Evolutionary conservation across 495 filamentous ascomycete species (phyloP), one percentile per base, ranked within the genome.

Genomic region (Xylaria cubensis): DNA sequence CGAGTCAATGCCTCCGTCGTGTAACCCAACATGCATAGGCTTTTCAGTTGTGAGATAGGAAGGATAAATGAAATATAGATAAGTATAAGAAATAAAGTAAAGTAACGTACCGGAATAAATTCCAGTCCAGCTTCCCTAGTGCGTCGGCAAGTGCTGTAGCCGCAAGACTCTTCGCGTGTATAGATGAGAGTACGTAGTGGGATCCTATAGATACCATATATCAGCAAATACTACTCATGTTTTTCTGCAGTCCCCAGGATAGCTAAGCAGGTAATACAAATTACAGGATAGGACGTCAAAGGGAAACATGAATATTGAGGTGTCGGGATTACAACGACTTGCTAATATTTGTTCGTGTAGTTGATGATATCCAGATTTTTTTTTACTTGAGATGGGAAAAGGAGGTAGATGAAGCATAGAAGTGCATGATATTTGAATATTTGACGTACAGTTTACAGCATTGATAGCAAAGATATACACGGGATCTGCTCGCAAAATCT

Each of bases 371-470:
- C n/a, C 50, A 21, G 10, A 26, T 26, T 2, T 53, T 53, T 53
- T 12, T 53, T 1, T 9, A n/a, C n/a, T 51, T 53, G 50, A 26
- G 21, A 13, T 26, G 50, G 21, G 50, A 8, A 26, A 53, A 13
- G 21, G 10, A 26, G 50, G 21, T 53, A 3, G 3, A 10, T 7
- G 1, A 24, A 51, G n/a, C 48, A 10, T n/a, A 51, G 8, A 21
- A 9, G 19, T n/a, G 48, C n/a, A 24, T 46, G 13, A 4, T 39
- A 36, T 32, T 46, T 24, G 17, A 41, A 48, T 39, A 56, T 50
- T 29, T 19, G 24, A 69, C 64, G 1, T 46, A 73, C 71, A 8
- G n/a, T 34, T 63, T 73, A 56, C 71, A 68, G 26, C 71, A 73
- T 46, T 69, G 71, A 17, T 73, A 73, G 36, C 71, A 73, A 21